Evolutionary conservation across 1,284 basidiomycete species (phyloP), one percentile per base, ranked within the genome.

Genomic region (Rhodofomes roseus): DNA sequence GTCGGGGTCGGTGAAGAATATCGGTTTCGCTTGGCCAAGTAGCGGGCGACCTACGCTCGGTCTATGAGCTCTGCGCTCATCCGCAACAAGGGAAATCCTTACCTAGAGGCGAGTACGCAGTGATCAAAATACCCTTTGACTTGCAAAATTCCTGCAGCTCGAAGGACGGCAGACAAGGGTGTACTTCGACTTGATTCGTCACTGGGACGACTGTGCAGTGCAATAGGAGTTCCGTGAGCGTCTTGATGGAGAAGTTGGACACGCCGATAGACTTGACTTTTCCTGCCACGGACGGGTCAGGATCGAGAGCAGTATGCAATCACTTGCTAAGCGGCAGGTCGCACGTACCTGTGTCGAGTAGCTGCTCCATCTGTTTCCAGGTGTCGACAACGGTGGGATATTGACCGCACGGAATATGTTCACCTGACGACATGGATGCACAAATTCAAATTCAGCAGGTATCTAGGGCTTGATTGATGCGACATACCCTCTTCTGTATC

Each of bases 21-120:
- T 54, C 12, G 68, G 65, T 57, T 63, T 65, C 37, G 57, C 63
- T 37, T 69, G 62, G 1, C 60, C 63, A 22, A 60, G 59, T 20
- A 59, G 57, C n/a, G 64, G 63, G 0, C 67, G 63, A 2, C 65
- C 67, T 66, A 18, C 23, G 46, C 29, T 12, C 11, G n/a, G 31
- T 25, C 23, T n/a, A 4, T 54, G 39, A 9, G n/a, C 12, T 12
- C 0, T 46, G 22, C 41, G n/a, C 25, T 4, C 5, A 34, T 34
- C 31, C 4, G 31, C 4, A 12, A 18, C 29, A 14, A 7, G 84
- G 67, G 86, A 81, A n/a, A 66, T 8, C 60, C 69, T 51, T 61
- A 66, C 87, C 88, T 5, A 90, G 73, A 0, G 89, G 89, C 1
- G 82, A 84, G 72, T 90, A 91, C 1, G 86, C 87, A 29, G 87